Evolutionary conservation across 2,329 filamentous ascomycete species (phyloP), one percentile per base, ranked within the genome.

Genomic region (Pseudogymnoascus pannorum): DNA sequence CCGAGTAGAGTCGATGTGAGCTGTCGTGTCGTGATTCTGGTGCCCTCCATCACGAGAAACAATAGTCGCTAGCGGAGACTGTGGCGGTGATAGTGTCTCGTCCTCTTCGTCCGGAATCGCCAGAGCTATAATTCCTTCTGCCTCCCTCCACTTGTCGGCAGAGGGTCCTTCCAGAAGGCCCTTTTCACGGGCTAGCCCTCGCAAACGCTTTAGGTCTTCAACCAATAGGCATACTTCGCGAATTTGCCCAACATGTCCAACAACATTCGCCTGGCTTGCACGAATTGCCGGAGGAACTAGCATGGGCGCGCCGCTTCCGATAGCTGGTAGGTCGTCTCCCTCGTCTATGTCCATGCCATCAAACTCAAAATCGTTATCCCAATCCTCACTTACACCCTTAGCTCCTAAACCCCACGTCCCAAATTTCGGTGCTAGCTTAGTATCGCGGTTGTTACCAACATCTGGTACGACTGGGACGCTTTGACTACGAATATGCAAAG

Each of bases 351-450:
- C 67, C 40, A 63, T 76, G 18, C 58, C 66, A 8, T 73, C 71
- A 70, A 93, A 92, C 63, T 93, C 89, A 68, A 95, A 94, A 72
- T 95, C 91, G 65, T 92, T 89, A 68, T 93, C 91, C 91, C 91
- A 95, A 69, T 94, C 90, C 71, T 95, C 91, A 64, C 87, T 92
- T 9, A 87, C 86, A 14, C 84, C 87, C 72, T 92, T 92, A 64
- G 84, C 87, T n/a, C 87, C 85, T 42, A 91, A 76, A 2, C 88
- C 89, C 89, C 89, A 93, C 1, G 89, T 92, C 44, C 89, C 88
- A 69, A 91, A 93, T 68, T 92, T 92, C 60, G 81, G 76, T 1
- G 75, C 81, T n/a, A 82, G 72, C 76, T 88, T 69, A 72, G 70
- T 63, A 73, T 80, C 71, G 81, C 87, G 64, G 74, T 78, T 73